phyloP scores from a whole-genome alignment of 768 basidiomycete genomes.

The Tephrocybe sp. region DNA sequence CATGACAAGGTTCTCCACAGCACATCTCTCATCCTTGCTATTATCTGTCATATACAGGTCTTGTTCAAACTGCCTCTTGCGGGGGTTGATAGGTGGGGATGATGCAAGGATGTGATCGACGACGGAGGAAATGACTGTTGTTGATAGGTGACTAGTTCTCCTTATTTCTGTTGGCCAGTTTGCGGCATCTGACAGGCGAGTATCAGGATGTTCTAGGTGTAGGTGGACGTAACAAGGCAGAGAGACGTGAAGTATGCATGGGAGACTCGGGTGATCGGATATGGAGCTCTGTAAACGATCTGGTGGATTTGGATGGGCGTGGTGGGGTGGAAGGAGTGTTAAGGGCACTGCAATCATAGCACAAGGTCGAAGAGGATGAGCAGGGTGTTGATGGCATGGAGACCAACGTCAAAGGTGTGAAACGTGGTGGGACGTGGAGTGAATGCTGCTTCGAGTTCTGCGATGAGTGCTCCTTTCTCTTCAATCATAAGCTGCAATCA shows the following conservation, averaged over 20 bases:
- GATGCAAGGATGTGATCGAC: slow-evolving; percentile 42
- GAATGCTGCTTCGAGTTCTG: slow-evolving; percentile 6
- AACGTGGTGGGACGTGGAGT: slow-evolving; percentile 1
- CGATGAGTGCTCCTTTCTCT: neutral
- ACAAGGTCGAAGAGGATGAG: slow-evolving; percentile 2
- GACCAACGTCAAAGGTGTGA: neutral
- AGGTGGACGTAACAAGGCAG: slow-evolving; percentile 19
- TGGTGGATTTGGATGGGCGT: slow-evolving; percentile 15
- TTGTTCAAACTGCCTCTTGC: slow-evolving; percentile 46
- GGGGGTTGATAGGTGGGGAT: slow-evolving; percentile 34
- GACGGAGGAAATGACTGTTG: slow-evolving; percentile 30
- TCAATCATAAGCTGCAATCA: slow-evolving; percentile 17
- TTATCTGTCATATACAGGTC: slow-evolving; percentile 37
- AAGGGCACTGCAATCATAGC: neutral
- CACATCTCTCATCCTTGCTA: slow-evolving; percentile 32
- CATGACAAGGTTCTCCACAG: slow-evolving; percentile 12
- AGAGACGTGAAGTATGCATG: slow-evolving; percentile 16
- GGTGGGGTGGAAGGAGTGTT: slow-evolving; percentile 3
- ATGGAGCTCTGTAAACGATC: slow-evolving; percentile 10
- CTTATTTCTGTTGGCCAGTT: slow-evolving; percentile 43
- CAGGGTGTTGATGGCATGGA: slow-evolving; percentile 4
- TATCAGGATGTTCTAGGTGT: slow-evolving; percentile 29
- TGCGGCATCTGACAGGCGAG: slow-evolving; percentile 38
- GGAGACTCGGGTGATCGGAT: slow-evolving; percentile 20
- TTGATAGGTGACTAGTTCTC: slow-evolving; percentile 55